phyloP scores from a whole-genome alignment of 2,329 filamentous ascomycete genomes.

The Aureobasidium sp. region DNA sequence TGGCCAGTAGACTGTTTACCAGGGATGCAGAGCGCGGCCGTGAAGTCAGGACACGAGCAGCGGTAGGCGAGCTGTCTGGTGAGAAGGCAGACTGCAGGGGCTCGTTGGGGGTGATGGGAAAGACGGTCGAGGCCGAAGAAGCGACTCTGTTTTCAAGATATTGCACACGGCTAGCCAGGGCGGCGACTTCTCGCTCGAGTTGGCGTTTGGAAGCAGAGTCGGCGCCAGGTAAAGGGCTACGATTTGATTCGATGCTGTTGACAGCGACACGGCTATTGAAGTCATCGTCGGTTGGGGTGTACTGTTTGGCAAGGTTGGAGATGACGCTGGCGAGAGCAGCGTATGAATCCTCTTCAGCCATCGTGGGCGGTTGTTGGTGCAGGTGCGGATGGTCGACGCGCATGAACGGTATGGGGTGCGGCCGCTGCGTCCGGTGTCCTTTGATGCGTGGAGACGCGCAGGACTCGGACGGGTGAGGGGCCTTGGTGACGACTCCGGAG shows the following conservation, averaged over 20 bases:
- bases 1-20: slow-evolving; percentile 48
- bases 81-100: slow-evolving; percentile 47
- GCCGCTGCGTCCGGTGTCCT: neutral
- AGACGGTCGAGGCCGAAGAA: slow-evolving; percentile 36
- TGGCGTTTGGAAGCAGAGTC: slow-evolving; percentile 67
- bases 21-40: slow-evolving; percentile 32
- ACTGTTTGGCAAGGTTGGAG: slow-evolving; percentile 42
- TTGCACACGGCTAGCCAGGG: slow-evolving; percentile 70
- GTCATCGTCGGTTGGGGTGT: slow-evolving; percentile 36
- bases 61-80: slow-evolving; percentile 44
- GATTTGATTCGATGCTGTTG: slow-evolving; percentile 46
- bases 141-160: slow-evolving; percentile 69
- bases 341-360: slow-evolving; percentile 31
- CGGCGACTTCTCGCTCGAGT: slow-evolving; percentile 76
- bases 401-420: neutral
- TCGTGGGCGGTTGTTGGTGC: slow-evolving; percentile 20
- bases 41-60: slow-evolving; percentile 27
- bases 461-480: neutral
- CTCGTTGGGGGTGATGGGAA: slow-evolving; percentile 80
- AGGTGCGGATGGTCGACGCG: slow-evolving; percentile 6
- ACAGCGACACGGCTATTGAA: slow-evolving; percentile 39
- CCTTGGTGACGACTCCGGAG: neutral
- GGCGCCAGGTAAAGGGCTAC: slow-evolving; percentile 68
- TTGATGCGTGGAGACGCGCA: neutral
- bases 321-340: slow-evolving; percentile 33